A percentile compares a stretch with the other conserved stretches of the same genome.
Conservation (phyloP, 2,329 filamentous ascomycete species). For the Aureobasidium sp. region DNA sequence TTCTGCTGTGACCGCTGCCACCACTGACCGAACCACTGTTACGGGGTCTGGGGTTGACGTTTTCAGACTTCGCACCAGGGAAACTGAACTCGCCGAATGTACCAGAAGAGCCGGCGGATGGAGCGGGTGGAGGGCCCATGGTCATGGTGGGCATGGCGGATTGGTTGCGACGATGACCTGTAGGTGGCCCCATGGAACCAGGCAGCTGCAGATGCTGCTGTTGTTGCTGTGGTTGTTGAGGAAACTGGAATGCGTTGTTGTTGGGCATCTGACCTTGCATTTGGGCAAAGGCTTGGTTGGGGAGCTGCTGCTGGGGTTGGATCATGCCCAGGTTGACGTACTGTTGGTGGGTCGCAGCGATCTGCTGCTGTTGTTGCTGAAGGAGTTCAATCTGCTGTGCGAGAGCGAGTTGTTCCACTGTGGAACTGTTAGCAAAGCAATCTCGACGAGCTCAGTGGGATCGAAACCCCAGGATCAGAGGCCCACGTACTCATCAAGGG, state of each 20-base stretch:
- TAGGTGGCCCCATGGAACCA: constrained; percentile 62
- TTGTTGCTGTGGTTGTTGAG: constrained; percentile 63
- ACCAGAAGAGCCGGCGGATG: constrained; percentile 70
- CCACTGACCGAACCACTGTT: constrained; percentile 61
- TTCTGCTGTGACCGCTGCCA: constrained; percentile 74
- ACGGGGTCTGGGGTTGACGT: constrained; percentile 57
- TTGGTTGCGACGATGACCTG: constrained; percentile 93
- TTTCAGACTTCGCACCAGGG: constrained; percentile 42
- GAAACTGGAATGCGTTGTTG: constrained; percentile 76
- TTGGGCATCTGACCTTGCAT: constrained; percentile 74
- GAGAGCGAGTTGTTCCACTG: constrained; percentile 95
- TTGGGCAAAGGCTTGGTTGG: constrained; percentile 65
- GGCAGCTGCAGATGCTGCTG: constrained; percentile 66
- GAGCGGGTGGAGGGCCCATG: constrained; percentile 78
- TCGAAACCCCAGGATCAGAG: background rate
- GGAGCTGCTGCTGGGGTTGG: constrained; percentile 72
- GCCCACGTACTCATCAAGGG: constrained; percentile 86
- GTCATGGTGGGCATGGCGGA: constrained; percentile 90
- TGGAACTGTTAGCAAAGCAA: constrained; percentile 26
- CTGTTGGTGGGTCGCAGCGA: constrained; percentile 92
- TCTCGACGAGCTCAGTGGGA: background rate
- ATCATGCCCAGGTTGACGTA: constrained; percentile 98
- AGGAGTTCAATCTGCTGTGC: constrained; percentile 97
- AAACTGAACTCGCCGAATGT: constrained; percentile 70
- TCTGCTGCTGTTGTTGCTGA: constrained; percentile 96